Conservation (phyloP, 148 eudicot species). For the Rhododendron kiyosumense region DNA sequence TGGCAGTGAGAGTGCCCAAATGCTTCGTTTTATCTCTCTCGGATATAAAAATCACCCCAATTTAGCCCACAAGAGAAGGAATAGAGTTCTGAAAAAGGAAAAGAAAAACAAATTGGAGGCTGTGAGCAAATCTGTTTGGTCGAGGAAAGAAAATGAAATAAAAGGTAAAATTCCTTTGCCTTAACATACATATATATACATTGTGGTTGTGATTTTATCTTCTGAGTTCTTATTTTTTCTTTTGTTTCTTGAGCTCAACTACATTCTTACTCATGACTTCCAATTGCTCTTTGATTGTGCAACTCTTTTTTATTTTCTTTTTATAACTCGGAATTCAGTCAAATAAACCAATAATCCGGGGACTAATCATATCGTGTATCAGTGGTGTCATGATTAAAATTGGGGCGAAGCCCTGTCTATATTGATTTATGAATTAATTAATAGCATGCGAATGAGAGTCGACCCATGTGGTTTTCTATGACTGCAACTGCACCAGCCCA, state of each 20-base stretch:
- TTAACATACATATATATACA: background rate
- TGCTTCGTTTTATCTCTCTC: background rate
- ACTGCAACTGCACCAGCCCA: background rate
- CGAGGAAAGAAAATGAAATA: background rate
- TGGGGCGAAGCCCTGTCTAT: background rate
- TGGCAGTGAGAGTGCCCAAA: background rate
- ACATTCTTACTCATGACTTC: background rate
- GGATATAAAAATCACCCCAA: background rate
- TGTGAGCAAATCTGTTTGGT: background rate
- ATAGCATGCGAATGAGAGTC: background rate
- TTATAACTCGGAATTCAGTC: background rate
- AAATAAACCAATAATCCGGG: background rate
- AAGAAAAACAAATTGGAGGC: too few relatives aligned
- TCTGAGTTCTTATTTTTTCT: background rate
- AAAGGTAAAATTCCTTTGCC: background rate
- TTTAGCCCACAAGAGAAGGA: background rate
- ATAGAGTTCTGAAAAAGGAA: background rate
- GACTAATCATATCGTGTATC: background rate
- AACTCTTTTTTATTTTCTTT: background rate
- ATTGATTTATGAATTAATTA: background rate
- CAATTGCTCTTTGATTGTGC: background rate
- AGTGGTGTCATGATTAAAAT: background rate
- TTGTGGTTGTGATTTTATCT: background rate
- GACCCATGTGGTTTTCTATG: background rate
- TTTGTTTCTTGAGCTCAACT: background rate